phyloP scores from a whole-genome alignment of 306 rosid genomes.

The Psophocarpus tetragonolobus region DNA sequence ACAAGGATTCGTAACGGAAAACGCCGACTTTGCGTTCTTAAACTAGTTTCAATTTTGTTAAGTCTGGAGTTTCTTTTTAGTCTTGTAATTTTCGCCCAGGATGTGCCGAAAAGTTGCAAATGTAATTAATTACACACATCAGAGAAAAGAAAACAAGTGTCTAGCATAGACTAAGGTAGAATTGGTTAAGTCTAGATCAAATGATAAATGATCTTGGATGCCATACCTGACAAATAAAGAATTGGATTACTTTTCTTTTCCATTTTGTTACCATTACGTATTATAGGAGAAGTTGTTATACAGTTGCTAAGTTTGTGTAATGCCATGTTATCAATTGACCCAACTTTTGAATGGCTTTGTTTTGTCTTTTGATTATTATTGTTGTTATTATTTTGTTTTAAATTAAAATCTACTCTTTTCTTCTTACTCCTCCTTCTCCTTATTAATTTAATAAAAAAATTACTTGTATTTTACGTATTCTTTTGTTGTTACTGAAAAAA shows the following conservation, averaged over 20 bases:
- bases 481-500: background rate
- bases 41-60: conserved; percentile 1
- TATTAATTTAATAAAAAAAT: background rate
- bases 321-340: background rate
- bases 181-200: background rate
- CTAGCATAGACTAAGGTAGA: background rate
- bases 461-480: background rate
- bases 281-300: background rate
- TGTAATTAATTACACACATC: background rate
- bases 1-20: conserved; percentile 59
- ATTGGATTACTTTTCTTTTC: too few species aligned
- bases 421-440: background rate
- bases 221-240: background rate
- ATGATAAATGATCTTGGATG: background rate
- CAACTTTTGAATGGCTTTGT: background rate
- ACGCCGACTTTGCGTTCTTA: conserved; percentile 42
- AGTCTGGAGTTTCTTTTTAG: background rate
- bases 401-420: background rate
- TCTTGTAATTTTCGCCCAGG: background rate
- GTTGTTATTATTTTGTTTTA: background rate
- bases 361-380: background rate
- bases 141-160: background rate
- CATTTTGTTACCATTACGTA: too few species aligned
- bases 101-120: background rate
- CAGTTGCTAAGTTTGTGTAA: background rate